phyloP scores from a whole-genome alignment of 179 eudicot species.

The Carnegiea gigantea region DNA sequence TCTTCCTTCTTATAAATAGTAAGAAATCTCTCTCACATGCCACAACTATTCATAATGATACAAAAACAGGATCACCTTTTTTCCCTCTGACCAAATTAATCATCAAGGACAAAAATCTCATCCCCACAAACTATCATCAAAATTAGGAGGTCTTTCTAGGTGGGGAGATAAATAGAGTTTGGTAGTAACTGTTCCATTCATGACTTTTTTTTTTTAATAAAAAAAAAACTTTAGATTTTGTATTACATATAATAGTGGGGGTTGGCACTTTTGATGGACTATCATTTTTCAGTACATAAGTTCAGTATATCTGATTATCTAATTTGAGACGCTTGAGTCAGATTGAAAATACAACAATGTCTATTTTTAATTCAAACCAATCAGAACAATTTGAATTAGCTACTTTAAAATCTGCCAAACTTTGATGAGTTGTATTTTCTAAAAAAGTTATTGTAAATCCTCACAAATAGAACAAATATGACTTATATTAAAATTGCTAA shows the following conservation, averaged over 20 bases:
- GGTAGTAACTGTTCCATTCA: conserved; percentile 14
- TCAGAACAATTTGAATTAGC: no score
- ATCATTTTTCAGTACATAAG: conserved; percentile 16
- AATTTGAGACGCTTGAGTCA: no score
- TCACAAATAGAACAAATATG: not conserved
- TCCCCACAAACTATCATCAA: not conserved
- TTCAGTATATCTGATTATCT: no score
- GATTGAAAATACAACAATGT: no score
- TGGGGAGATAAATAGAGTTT: not conserved
- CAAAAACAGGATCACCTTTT: not conserved
- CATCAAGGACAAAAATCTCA: not conserved
- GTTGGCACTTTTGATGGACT: conserved; percentile 31
- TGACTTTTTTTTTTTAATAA: not conserved
- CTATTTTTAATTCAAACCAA: no score
- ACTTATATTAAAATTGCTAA: no score
- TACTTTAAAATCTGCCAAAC: no score
- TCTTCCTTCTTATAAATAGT: not conserved
- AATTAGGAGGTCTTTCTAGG: not conserved
- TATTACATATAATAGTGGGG: not conserved
- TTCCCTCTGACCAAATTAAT: not conserved
- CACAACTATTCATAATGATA: not conserved
- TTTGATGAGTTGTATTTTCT: no score
- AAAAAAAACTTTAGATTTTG: not conserved
- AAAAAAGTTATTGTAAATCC: no score
- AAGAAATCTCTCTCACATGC: not conserved